Evolutionary conservation across 75 land plant species (phyloP).

Genomic region (Pseudotsuga menziesii): DNA sequence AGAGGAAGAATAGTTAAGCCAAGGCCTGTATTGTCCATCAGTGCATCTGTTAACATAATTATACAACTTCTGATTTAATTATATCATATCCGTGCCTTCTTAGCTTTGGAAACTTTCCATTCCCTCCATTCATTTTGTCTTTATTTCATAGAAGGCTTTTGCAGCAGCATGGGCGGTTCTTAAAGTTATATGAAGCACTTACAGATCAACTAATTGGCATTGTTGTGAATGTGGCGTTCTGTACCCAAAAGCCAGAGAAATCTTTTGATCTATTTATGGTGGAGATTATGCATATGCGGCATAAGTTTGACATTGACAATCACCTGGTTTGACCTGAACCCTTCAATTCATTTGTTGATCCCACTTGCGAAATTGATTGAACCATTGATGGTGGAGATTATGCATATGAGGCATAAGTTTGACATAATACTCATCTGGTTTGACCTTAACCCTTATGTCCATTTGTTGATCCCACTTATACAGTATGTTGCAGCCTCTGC

Average conservation of each 20-base stretch:
- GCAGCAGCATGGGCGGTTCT: no score
- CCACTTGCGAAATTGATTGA: constrained; percentile 56
- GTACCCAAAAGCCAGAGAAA: constrained; percentile 83
- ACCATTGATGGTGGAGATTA: constrained; percentile 97
- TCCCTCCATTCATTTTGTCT: no score
- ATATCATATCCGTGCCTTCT: no score
- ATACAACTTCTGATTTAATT: no score
- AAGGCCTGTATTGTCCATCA: no score
- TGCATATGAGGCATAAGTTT: constrained; percentile 99
- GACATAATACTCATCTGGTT: constrained; percentile 98
- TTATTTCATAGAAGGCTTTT: no score
- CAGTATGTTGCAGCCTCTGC: not conserved
- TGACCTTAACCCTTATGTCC: constrained; percentile 8
- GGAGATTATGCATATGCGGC: constrained; percentile 99
- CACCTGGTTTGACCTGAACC: constrained; percentile 56
- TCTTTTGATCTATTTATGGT: constrained; percentile 98
- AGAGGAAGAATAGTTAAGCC: no score
- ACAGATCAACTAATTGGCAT: constrained; percentile 94
- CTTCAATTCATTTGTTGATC: not conserved
- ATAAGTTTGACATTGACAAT: constrained; percentile 94
- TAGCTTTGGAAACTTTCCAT: no score
- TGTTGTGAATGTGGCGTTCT: constrained; percentile 88
- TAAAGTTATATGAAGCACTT: constrained; percentile 78
- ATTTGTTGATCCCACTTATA: not conserved
- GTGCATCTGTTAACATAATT: no score